phyloP scores from a whole-genome alignment of 306 rosid species.

The Cucumis melo region DNA sequence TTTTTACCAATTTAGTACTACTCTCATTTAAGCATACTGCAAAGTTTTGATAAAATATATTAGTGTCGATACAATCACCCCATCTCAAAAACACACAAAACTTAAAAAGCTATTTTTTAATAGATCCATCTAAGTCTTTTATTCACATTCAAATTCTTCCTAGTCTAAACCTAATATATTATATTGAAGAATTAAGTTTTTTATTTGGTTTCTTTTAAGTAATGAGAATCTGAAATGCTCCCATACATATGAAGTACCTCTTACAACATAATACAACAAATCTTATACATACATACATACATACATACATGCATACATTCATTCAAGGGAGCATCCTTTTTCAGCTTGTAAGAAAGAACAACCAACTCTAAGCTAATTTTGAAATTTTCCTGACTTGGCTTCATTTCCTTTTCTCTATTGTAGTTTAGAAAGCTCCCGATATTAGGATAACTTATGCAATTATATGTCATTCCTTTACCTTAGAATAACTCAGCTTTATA shows the following conservation, averaged over 20 bases:
- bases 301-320: neutral
- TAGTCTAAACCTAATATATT: no score
- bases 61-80: no score
- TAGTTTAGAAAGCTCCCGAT: neutral
- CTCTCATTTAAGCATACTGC: no score
- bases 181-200: neutral
- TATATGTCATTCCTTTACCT: neutral
- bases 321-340: neutral
- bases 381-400: neutral
- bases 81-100: no score
- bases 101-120: no score
- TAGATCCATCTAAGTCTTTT: neutral
- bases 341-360: neutral
- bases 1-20: no score
- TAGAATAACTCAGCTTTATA: neutral
- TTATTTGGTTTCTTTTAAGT: neutral
- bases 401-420: constrained; percentile 1
- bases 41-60: no score
- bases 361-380: constrained; percentile 1
- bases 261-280: constrained; percentile 1
- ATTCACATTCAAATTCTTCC: neutral
- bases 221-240: neutral
- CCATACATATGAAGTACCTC: neutral
- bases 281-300: neutral
- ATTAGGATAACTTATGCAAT: neutral